These are phyloP conservation scores for Rhizopogon vesiculosus DNA, from an alignment of 768 basidiomycete genomes.

Conservation along the genomic window DNA sequence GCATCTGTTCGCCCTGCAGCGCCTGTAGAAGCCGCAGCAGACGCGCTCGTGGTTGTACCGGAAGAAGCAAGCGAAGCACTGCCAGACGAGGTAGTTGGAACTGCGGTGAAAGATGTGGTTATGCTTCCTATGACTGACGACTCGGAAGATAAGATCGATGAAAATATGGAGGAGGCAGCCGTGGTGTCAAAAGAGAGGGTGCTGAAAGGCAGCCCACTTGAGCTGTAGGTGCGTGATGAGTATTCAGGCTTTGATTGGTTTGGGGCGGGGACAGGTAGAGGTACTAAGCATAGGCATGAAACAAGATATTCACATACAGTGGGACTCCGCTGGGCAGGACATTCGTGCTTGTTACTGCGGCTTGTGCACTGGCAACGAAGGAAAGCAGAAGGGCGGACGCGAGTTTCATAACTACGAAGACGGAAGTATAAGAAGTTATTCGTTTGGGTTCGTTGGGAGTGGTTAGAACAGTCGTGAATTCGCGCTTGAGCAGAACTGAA, in stretches of 20 bases:
- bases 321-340: conserved; percentile 15
- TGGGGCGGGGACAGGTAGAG: neutral
- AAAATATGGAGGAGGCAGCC: conserved; percentile 11
- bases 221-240: conserved; percentile 9
- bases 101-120: neutral
- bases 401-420: conserved; percentile 11
- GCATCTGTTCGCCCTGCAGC: neutral
- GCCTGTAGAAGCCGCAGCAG: conserved; percentile 6
- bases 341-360: neutral
- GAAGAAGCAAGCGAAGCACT: neutral
- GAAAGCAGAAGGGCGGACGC: conserved; percentile 1
- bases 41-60: neutral
- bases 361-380: conserved; percentile 4
- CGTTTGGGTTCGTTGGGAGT: neutral
- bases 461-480: no score
- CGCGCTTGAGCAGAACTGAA: no score
- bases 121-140: conserved; percentile 13
- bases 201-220: conserved; percentile 15
- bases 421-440: no score
- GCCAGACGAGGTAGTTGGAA: neutral
- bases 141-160: conserved; percentile 20
- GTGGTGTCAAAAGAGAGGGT: conserved; percentile 19
- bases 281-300: neutral
- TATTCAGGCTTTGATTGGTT: neutral
- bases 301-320: conserved; percentile 9